Evolutionary conservation across 345 rosid genomes (phyloP), one percentile per base, ranked within the genome.

Genomic region (Erysimum cheiranthoides): DNA sequence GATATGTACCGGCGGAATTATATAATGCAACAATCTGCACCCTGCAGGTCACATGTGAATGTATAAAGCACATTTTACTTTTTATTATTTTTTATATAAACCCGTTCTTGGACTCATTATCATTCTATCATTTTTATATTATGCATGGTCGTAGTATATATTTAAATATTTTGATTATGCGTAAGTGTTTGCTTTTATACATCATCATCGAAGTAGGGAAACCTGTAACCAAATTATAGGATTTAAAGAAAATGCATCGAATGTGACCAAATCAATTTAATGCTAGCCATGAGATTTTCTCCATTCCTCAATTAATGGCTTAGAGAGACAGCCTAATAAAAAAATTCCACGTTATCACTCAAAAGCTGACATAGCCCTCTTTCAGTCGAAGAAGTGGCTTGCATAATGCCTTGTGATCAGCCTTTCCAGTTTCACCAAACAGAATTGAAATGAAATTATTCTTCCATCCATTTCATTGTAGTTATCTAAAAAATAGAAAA

Each of bases 1-100:
- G 68, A 17, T 14, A 63, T 52, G 30, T 53, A 52, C 17, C 47
- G 8, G 18, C 13, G 2, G 5, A 39, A 27, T 16, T 65, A 43
- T 66, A 46, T 5, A 28, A 36, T 27, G 66, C 59, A 34, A 57
- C 30, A 31, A 56, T 7, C 35, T 35, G 36, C 39, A 14, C 11
- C 34, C 62, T 8, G 25, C 61, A 8, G 62, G 70, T 51, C 69
- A 75, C 47, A 68, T 68, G 74, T 76, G 74, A 75, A 75, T 47
- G 50, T 31, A 46, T 14, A 68, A 75, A 75, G 69, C 63, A 53
- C 56, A 49, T 39, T 49, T 59, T 39, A 31, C 25, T 8, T 66
- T 74, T 16, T 43, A 2, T 38, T n/a, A 9, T 21, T 10, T 10
- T 64, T 5, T n/a, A 47, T 66, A 58, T 21, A 17, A 3, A 25